Evolutionary conservation across 1,284 basidiomycete genomes (phyloP), one percentile per base, ranked within the genome.

Genomic region (Ganoderma lucidum): DNA sequence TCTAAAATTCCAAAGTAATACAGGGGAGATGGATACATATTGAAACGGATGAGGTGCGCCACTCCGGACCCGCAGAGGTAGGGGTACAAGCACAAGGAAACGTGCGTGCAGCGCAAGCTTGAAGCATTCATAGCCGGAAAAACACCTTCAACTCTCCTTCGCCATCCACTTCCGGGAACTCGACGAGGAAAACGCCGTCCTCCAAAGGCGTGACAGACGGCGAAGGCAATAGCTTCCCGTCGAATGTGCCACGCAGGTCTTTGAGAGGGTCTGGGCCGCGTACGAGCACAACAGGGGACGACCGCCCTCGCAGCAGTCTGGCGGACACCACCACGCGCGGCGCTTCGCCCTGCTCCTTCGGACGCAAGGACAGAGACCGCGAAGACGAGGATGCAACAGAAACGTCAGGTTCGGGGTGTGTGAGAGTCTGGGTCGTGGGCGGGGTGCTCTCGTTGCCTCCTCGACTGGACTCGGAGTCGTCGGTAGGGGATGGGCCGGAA

Each of bases 141-240:
- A 58, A 66, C 6, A 76, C 62, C 63, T 73, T 71, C 32, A 76
- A 61, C 23, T 59, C 59, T n/a, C 70, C 68, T 6, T 69, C 67
- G 8, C 35, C 64, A 2, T 62, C 60, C 37, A 66, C 15, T 8
- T 55, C 69, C 2, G n/a, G 48, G n/a, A 75, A 53, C 19, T 44
- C 68, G 15, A 76, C 44, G 6, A 75, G 65, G 48, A 62, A 64
- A 6, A 65, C 60, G 17, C 62, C 67, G 41, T 68, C 66, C 0
- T 32, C 41, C 12, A 60, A 4, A 0, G 42, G 3, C 0, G 30
- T 37, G 39, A 56, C 39, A 1, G 48, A 30, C 2, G 64, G 66
- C 19, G 56, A 15, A 14, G 67, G 41, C 2, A 63, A 3, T 3
- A 56, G 8, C 42, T 42, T 48, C 3, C 66, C 66, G 32, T 70